Conservation (phyloP, 345 rosid genomes). For the Syzygium aqueum region DNA sequence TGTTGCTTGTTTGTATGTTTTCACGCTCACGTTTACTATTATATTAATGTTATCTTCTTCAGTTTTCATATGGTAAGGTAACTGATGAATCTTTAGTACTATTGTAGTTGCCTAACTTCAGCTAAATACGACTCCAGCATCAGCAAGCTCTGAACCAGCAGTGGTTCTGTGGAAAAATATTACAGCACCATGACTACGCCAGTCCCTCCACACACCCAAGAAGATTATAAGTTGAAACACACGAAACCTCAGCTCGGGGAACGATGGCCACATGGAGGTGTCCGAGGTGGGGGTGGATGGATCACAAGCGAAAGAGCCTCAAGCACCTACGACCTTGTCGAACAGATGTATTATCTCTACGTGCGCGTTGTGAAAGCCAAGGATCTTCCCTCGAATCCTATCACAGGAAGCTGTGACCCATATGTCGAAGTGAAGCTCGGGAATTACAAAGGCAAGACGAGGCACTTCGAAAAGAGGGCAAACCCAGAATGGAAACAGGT, state of each 20-base stretch:
- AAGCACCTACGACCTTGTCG: conserved; percentile 87
- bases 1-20: neutral
- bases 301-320: conserved; percentile 69
- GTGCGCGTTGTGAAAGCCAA: conserved; percentile 80
- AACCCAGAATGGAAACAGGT: conserved; percentile 85
- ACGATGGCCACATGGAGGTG: conserved; percentile 90
- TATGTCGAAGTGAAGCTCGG: conserved; percentile 81
- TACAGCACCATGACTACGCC: conserved; percentile 33
- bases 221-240: conserved; percentile 80
- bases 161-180: neutral
- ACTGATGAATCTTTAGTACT: neutral
- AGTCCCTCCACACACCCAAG: conserved; percentile 41
- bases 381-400: conserved; percentile 69
- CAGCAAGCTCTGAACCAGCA: neutral
- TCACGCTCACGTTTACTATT: neutral
- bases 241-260: conserved; percentile 92
- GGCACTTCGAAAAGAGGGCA: conserved; percentile 66
- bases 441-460: conserved; percentile 77
- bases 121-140: neutral
- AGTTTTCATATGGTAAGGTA: neutral
- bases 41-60: neutral
- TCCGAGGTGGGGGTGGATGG: conserved; percentile 82
- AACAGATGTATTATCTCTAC: conserved; percentile 75
- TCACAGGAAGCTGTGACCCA: conserved; percentile 62
- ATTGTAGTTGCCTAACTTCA: neutral